These are phyloP conservation scores for Millerozyma acaciae DNA, from an alignment of 805 yeast genomes.

Conservation along the genomic window DNA sequence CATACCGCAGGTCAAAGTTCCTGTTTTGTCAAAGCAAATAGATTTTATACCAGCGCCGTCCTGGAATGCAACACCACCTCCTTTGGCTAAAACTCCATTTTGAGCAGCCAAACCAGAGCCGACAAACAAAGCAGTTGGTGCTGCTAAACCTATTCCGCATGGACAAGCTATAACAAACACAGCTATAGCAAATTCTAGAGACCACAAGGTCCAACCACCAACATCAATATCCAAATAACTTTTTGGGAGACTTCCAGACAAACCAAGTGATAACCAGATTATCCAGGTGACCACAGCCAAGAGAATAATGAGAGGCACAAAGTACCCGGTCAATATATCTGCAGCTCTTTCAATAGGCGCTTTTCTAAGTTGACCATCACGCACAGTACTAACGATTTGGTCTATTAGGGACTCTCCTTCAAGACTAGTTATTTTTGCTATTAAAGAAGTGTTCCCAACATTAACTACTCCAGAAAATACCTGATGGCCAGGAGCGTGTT, in stretches of 20 bases:
- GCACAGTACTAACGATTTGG: constrained; percentile 63
- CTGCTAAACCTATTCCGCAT: constrained; percentile 81
- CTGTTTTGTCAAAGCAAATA: constrained; percentile 76
- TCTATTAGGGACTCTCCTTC: constrained; percentile 67
- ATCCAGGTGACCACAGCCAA: constrained; percentile 64
- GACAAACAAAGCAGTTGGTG: constrained; percentile 78
- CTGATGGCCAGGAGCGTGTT: constrained; percentile 57
- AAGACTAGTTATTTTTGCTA: constrained; percentile 53
- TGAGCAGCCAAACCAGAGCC: constrained; percentile 79
- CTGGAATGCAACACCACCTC: constrained; percentile 81
- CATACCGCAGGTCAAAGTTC: constrained; percentile 69
- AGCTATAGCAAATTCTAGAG: constrained; percentile 70
- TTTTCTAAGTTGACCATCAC: constrained; percentile 67
- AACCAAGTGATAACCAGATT: constrained; percentile 62
- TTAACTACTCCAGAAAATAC: constrained; percentile 72
- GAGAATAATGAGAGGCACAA: constrained; percentile 65
- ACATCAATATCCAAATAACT: constrained; percentile 57
- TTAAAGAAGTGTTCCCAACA: constrained; percentile 49
- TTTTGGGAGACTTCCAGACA: constrained; percentile 49
- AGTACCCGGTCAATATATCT: constrained; percentile 62
- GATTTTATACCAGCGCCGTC: constrained; percentile 63
- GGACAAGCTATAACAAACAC: constrained; percentile 85
- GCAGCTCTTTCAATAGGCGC: constrained; percentile 75
- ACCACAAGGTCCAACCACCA: constrained; percentile 78
- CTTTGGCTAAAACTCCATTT: constrained; percentile 69